A percentile compares a stretch with the other conserved stretches of the same genome.
Conservation (phyloP, 176 grass and related monocot species). For the Aegilops speltoides region DNA sequence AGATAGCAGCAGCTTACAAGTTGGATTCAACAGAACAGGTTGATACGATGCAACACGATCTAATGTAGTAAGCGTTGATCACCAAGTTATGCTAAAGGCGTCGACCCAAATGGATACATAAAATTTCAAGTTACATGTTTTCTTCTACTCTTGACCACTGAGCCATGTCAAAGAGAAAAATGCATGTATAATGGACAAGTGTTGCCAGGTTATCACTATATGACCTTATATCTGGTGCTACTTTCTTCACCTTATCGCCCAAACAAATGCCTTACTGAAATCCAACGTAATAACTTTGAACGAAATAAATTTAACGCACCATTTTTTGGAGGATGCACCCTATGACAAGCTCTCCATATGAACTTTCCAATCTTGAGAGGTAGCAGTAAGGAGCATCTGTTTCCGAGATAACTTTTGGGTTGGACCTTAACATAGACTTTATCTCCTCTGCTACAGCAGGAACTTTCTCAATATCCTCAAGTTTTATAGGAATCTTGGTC, state of each 20-base stretch:
- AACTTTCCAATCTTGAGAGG: constrained; percentile 72
- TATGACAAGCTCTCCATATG: constrained; percentile 75
- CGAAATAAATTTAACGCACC: constrained; percentile 46
- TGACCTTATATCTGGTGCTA: background rate
- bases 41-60: background rate
- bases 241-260: background rate
- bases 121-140: background rate
- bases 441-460: constrained; percentile 66
- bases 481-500: constrained; percentile 69
- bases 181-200: background rate
- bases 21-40: background rate
- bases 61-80: background rate
- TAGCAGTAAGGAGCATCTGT: constrained; percentile 82
- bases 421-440: constrained; percentile 55
- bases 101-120: background rate
- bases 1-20: background rate
- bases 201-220: constrained; percentile 5
- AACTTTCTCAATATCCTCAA: constrained; percentile 81
- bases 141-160: background rate
- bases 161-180: background rate
- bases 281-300: background rate
- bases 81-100: background rate
- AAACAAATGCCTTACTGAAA: constrained; percentile 1
- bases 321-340: constrained; percentile 81
- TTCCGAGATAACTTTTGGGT: constrained; percentile 64